phyloP scores from a whole-genome alignment of 176 grass and related monocot genomes.

The Oryza australiensis region DNA sequence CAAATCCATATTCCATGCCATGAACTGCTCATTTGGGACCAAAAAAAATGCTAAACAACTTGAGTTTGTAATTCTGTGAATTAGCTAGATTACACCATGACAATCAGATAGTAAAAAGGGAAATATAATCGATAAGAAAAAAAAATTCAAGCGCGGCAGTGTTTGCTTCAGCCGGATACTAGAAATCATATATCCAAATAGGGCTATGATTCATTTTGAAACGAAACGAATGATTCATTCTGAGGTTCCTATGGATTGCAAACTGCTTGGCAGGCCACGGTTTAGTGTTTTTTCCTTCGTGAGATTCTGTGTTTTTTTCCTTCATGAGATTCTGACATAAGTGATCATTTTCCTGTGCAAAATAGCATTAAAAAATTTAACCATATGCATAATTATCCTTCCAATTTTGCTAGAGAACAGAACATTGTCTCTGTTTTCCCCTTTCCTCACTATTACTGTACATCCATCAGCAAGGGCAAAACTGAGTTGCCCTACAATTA shows the following conservation, averaged over 20 bases:
- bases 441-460: neutral
- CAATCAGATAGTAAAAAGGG: slow-evolving; percentile 5
- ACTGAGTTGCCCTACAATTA: neutral
- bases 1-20: slow-evolving; percentile 95
- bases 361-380: neutral
- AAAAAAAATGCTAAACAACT: slow-evolving; percentile 5
- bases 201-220: neutral
- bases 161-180: neutral
- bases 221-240: neutral
- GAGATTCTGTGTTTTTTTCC: neutral
- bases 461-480: neutral
- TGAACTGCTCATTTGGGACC: slow-evolving; percentile 51
- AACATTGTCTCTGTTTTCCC: neutral
- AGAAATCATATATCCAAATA: slow-evolving; percentile 11
- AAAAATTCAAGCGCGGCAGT: neutral
- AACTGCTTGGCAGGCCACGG: neutral
- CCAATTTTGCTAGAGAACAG: slow-evolving; percentile 6
- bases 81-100: neutral
- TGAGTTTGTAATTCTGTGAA: neutral
- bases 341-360: neutral
- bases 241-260: slow-evolving; percentile 16
- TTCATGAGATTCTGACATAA: neutral
- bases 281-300: neutral
- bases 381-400: neutral
- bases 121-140: neutral